Evolutionary conservation across 768 basidiomycete species (phyloP), one percentile per base, ranked within the genome.

Genomic region (Mycena rebaudengoi): DNA sequence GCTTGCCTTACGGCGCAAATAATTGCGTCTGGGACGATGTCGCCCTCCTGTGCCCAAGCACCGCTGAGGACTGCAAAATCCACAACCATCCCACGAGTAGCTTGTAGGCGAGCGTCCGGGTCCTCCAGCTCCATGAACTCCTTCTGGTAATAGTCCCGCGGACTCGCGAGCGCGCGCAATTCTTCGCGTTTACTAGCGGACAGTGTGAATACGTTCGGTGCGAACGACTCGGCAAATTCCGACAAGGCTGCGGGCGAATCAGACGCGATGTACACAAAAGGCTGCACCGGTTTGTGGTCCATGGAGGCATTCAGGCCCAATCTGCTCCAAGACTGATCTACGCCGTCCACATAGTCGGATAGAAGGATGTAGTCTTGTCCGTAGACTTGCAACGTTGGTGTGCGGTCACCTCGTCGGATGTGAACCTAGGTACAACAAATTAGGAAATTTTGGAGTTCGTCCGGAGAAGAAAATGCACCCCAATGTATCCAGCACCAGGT

Each of bases 61-160:
- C 91, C 91, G 56, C 82, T 85, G 25, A 91, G 62, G 69, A 91
- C 62, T 12, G 91, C 90, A 62, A 91, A 83, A 73, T 92, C 91
- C 7, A 91, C 85, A 46, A 92, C 71, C 80, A 88, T 85, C 2
- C 90, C 91, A 48, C 79, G 80, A 18, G 89, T 91, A 26, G 85
- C 80, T n/a, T 69, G 69, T 16, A 83, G 73, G 57, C 88, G 76
- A 45, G 80, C 78, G 33, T 75, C 75, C 8, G n/a, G n/a, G n/a
- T 74, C 59, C n/a, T 74, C 68, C 21, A 86, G 67, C 40, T 70
- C 57, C 50, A 80, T 71, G 65, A 88, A 91, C 30, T 82, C 75
- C 23, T 75, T 71, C 74, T 90, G 90, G 30, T 79, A 75, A 68
- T 91, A 91, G 46, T 83, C 85, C 21, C 69, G 70, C 21, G 79